These are phyloP conservation scores for Talaromyces verruculosus DNA, from an alignment of 2,329 filamentous ascomycete species.

Conservation along the genomic window DNA sequence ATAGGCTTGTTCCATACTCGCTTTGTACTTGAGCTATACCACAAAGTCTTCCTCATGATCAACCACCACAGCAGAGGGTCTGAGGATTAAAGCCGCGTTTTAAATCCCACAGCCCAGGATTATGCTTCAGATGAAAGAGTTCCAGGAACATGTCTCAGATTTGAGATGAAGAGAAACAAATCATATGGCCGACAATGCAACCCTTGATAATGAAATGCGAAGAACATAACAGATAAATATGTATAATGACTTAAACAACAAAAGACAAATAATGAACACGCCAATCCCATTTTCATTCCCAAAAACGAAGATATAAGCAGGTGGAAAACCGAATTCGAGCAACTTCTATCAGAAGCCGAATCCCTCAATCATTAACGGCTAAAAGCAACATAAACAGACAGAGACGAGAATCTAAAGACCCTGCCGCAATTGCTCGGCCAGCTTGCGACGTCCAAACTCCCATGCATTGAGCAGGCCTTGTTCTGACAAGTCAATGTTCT, in stretches of 20 bases:
- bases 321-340: conserved; percentile 22
- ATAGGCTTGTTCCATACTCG: background rate
- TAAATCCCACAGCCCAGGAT: background rate
- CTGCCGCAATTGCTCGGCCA: conserved; percentile 87
- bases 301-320: conserved; percentile 16
- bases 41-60: background rate
- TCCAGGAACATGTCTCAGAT: background rate
- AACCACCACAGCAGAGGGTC: background rate
- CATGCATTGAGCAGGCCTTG: conserved; percentile 92
- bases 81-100: background rate
- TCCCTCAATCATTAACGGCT: conserved; percentile 23
- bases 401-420: conserved; percentile 56
- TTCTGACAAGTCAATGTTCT: conserved; percentile 92
- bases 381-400: conserved; percentile 19
- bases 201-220: background rate
- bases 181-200: background rate
- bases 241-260: background rate
- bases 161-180: background rate
- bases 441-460: conserved; percentile 87
- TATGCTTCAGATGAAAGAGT: background rate
- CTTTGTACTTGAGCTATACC: background rate
- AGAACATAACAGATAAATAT: conserved; percentile 7
- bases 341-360: conserved; percentile 17
- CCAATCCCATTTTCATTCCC: conserved; percentile 20
- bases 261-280: conserved; percentile 9